Evolutionary conservation across 495 filamentous ascomycete species (phyloP).

Genomic region (Pseudevernia furfuracea): DNA sequence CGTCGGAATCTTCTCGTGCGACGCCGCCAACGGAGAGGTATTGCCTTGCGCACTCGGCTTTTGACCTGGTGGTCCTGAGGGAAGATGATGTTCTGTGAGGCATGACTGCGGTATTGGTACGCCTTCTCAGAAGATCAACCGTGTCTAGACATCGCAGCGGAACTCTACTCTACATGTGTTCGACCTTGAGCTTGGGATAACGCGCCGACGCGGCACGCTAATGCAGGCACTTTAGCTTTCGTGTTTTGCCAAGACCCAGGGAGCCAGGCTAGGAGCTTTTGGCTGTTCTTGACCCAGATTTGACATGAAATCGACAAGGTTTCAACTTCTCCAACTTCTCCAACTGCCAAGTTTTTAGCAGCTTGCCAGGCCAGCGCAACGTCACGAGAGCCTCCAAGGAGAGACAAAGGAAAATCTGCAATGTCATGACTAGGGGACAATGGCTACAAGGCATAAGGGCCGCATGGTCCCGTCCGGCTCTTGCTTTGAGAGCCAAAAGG

Average conservation of each 20-base stretch:
- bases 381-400: not conserved
- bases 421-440: conserved; percentile 12
- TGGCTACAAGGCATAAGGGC: not conserved
- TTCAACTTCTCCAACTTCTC: not conserved
- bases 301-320: too few species aligned
- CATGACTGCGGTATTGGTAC: conserved; percentile 19
- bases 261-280: too few species aligned
- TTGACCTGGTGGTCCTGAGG: conserved; percentile 11
- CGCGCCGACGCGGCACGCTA: conserved; percentile 25
- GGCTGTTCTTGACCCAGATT: too few species aligned
- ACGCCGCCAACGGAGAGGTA: conserved; percentile 59
- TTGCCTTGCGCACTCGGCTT: conserved; percentile 46
- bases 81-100: conserved; percentile 24
- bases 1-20: conserved; percentile 81
- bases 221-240: conserved; percentile 25
- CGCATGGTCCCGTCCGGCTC: not conserved
- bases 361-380: not conserved
- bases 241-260: not conserved
- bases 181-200: conserved; percentile 1
- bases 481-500: not conserved
- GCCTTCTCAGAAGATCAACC: not conserved
- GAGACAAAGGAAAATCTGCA: not conserved
- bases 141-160: not conserved
- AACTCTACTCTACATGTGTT: not conserved
- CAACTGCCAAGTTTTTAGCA: not conserved